Conservation (phyloP, 2,329 filamentous ascomycete genomes). For the Calonectria ilicicola region DNA sequence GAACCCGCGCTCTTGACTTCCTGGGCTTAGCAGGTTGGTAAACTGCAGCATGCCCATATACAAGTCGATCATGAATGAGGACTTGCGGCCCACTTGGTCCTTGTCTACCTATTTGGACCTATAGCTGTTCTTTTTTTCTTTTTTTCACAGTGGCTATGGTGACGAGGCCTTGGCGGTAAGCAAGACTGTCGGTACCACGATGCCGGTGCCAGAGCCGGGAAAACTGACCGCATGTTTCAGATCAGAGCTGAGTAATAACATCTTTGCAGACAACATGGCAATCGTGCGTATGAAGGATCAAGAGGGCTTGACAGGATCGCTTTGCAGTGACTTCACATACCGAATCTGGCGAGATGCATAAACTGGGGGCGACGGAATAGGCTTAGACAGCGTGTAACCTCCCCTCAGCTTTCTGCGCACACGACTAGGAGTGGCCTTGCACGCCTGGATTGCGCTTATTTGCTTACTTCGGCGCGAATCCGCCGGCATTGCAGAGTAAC, state of each 20-base stretch:
- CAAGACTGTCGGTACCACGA: background rate
- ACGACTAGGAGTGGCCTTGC: background rate
- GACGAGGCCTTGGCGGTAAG: background rate
- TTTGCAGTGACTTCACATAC: background rate
- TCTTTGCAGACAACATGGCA: background rate
- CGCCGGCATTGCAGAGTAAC: background rate
- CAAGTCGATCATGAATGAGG: background rate
- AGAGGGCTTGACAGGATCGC: background rate
- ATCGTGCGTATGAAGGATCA: background rate
- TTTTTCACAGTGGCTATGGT: background rate
- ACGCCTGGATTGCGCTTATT: background rate
- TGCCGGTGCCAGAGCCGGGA: background rate
- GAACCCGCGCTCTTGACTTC: background rate
- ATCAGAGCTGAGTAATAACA: slow-evolving; percentile 8
- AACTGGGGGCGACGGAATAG: background rate
- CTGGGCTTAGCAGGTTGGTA: background rate
- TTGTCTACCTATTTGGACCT: background rate
- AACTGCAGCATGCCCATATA: background rate
- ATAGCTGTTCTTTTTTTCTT: background rate
- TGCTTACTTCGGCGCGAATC: background rate
- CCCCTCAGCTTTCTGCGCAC: background rate
- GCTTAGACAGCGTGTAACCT: background rate
- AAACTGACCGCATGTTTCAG: slow-evolving; percentile 18
- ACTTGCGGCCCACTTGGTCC: background rate
- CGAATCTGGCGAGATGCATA: slow-evolving; percentile 14